These are phyloP conservation scores for Pichia sp. DNA, from an alignment of 1,139 yeast species.

Conservation along the genomic window DNA sequence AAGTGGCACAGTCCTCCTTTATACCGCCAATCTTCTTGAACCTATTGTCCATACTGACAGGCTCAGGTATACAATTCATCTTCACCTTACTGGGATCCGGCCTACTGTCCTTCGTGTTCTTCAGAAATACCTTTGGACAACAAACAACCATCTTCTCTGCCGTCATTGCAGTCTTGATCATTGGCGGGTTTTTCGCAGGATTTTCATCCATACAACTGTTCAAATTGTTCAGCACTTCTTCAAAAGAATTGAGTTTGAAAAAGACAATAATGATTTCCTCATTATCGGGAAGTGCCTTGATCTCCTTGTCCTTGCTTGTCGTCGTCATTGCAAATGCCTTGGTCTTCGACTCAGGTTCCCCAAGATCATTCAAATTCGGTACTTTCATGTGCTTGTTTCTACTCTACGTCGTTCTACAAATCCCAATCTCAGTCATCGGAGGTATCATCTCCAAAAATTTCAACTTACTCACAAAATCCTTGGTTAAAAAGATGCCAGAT, in stretches of 20 bases:
- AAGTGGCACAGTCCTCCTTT: constrained; percentile 51
- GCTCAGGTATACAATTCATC: constrained; percentile 70
- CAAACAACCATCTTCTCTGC: constrained; percentile 63
- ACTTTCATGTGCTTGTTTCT: constrained; percentile 56
- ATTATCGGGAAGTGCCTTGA: constrained; percentile 57
- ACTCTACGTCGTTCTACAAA: constrained; percentile 58
- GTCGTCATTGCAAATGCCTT: constrained; percentile 59
- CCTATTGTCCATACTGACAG: constrained; percentile 52
- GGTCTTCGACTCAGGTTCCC: constrained; percentile 73
- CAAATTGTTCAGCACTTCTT: constrained; percentile 40
- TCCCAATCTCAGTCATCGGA: constrained; percentile 73
- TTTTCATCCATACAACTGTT: constrained; percentile 61
- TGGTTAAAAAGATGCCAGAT: not conserved
- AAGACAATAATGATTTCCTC: constrained; percentile 36
- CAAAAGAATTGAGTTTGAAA: constrained; percentile 31
- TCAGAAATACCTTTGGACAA: constrained; percentile 40
- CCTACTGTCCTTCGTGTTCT: constrained; percentile 51
- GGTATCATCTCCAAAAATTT: constrained; percentile 38
- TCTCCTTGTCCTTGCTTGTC: constrained; percentile 51
- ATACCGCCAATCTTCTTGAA: constrained; percentile 46
- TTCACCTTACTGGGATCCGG: constrained; percentile 62
- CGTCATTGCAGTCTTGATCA: constrained; percentile 55
- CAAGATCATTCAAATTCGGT: constrained; percentile 73
- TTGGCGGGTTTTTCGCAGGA: constrained; percentile 72
- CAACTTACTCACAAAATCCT: not conserved